A percentile compares a stretch with the other conserved stretches of the same genome.
phyloP scores from a whole-genome alignment of 805 yeast genomes.

The Hanseniaspora lachancei region DNA sequence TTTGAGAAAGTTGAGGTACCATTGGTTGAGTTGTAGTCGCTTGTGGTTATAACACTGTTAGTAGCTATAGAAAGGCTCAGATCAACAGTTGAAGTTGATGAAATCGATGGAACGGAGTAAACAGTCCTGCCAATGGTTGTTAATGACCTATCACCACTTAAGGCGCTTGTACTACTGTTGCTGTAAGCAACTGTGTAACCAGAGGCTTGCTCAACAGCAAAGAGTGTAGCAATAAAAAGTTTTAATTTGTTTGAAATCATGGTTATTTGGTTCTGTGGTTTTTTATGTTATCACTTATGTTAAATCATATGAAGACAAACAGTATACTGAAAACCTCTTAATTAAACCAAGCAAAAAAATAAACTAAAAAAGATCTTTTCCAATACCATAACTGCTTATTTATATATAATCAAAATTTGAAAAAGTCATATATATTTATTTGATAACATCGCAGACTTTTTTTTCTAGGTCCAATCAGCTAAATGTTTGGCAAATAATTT shows the following conservation, averaged over 20 bases:
- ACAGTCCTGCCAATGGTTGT: not conserved
- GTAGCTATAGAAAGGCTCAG: not conserved
- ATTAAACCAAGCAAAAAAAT: not conserved
- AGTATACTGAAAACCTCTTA: not conserved
- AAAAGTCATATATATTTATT: too few species aligned
- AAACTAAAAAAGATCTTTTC: not conserved
- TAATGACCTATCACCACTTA: not conserved
- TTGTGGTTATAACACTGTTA: not conserved
- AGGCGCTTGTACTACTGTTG: slow-evolving; percentile 11
- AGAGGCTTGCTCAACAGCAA: slow-evolving; percentile 17
- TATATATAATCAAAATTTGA: too few species aligned
- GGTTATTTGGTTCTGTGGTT: not conserved
- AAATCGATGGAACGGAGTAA: not conserved
- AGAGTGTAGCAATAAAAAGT: slow-evolving; percentile 8
- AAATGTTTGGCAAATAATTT: too few species aligned
- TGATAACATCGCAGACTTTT: too few species aligned
- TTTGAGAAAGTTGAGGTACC: not conserved
- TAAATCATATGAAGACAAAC: not conserved
- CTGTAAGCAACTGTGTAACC: not conserved
- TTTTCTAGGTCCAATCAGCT: too few species aligned
- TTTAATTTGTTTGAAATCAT: not conserved
- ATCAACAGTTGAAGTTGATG: not conserved
- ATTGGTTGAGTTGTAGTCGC: not conserved
- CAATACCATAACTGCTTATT: too few species aligned
- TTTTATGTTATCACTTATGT: not conserved